Percentiles rank a stretch among this genome's conserved stretches.
Conservation (phyloP, 352 stramenopile genomes). For the Pythium rhizo-oryzae region DNA sequence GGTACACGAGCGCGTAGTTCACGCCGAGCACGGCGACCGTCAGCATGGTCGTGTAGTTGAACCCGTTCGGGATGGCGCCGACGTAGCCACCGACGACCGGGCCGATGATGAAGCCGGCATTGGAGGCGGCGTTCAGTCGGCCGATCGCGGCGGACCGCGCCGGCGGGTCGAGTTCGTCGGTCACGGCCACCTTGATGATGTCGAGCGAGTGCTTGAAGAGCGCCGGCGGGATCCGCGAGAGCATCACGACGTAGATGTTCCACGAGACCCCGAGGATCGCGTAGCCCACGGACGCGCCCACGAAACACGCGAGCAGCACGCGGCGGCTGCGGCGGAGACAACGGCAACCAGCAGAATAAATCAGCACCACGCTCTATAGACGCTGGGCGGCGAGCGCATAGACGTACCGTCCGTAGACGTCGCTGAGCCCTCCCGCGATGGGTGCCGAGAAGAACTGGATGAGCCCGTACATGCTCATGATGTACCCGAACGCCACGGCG, state of each 20-base stretch:
- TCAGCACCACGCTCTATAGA: background rate
- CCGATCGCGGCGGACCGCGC: constrained; percentile 54
- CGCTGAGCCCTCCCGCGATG: constrained; percentile 70
- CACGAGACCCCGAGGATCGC: constrained; percentile 70
- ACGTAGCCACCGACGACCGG: constrained; percentile 74
- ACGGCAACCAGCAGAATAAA: background rate
- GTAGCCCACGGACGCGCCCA: constrained; percentile 64
- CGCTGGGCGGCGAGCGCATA: background rate
- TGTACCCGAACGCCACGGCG: constrained; percentile 66
- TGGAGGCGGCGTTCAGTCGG: constrained; percentile 72
- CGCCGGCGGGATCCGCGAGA: constrained; percentile 70
- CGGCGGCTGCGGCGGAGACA: constrained; percentile 26
- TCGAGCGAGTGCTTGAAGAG: constrained; percentile 87
- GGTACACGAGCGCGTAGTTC: constrained; percentile 70
- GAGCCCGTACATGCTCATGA: constrained; percentile 87
- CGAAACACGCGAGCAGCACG: constrained; percentile 67
- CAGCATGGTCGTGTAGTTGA: constrained; percentile 82
- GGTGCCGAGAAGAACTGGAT: constrained; percentile 85
- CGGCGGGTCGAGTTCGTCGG: constrained; percentile 48
- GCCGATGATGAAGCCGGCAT: constrained; percentile 77
- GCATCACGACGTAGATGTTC: constrained; percentile 78
- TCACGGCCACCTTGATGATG: constrained; percentile 74
- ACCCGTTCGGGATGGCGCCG: constrained; percentile 65
- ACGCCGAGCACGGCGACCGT: constrained; percentile 64
- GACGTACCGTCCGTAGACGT: constrained; percentile 60